A percentile compares a stretch with the other conserved stretches of the same genome.
phyloP scores from a whole-genome alignment of 805 yeast species.

The Geotrichum ghanense region DNA sequence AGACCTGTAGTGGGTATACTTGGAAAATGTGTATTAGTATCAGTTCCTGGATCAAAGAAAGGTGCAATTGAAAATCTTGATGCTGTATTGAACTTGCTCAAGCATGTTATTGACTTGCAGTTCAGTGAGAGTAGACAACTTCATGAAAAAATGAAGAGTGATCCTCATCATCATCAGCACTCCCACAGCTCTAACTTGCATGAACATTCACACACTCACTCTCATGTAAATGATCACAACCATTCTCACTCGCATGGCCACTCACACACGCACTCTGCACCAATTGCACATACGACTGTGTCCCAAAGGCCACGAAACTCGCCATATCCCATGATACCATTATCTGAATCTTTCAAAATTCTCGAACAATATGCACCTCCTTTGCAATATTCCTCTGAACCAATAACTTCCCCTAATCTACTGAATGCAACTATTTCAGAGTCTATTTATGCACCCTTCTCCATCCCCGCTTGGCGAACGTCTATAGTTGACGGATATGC shows the following conservation, averaged over 20 bases:
- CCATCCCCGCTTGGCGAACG: constrained; percentile 41
- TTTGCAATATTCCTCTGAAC: constrained; percentile 18
- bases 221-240: constrained; percentile 8
- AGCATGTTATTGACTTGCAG: constrained; percentile 28
- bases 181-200: constrained; percentile 4
- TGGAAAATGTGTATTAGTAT: constrained; percentile 29
- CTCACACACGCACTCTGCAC: background rate
- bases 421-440: constrained; percentile 34
- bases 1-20: constrained; percentile 41
- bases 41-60: constrained; percentile 43
- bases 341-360: constrained; percentile 29
- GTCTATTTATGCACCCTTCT: constrained; percentile 28
- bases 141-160: constrained; percentile 25
- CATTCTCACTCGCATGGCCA: constrained; percentile 13
- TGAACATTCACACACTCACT: constrained; percentile 9
- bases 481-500: constrained; percentile 50
- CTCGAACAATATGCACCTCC: constrained; percentile 28
- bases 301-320: constrained; percentile 35
- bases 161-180: constrained; percentile 4
- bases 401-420: constrained; percentile 22
- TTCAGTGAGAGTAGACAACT: constrained; percentile 13
- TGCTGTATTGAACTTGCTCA: constrained; percentile 28
- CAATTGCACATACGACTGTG: constrained; percentile 23
- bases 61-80: constrained; percentile 36
- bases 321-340: constrained; percentile 38